A percentile compares a stretch with the other conserved stretches of the same genome.
Evolutionary conservation across 2,329 filamentous ascomycete species (phyloP).

Genomic region (Apiospora saccharicola): DNA sequence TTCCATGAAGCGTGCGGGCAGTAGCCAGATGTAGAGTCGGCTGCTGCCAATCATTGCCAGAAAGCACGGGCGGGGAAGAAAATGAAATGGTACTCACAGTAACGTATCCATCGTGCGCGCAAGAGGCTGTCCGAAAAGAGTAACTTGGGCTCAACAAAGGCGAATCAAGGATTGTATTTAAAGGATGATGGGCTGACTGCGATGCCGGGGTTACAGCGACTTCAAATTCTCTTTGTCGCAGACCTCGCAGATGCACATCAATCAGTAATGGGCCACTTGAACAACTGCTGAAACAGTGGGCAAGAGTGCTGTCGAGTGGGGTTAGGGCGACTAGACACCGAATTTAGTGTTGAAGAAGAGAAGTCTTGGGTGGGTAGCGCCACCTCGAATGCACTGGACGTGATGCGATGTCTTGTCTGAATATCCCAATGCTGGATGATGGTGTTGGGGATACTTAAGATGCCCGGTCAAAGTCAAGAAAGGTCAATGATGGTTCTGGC

Average conservation of each 20-base stretch:
- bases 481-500: not conserved
- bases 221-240: slow-evolving; percentile 2
- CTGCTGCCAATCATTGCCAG: not conserved
- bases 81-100: slow-evolving; percentile 16
- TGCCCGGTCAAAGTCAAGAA: not conserved
- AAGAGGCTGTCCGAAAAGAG: slow-evolving; percentile 10
- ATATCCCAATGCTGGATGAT: not conserved
- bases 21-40: not conserved
- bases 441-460: not conserved
- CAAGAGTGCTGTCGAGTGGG: slow-evolving; percentile 18
- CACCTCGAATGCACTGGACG: not conserved
- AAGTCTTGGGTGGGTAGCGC: slow-evolving; percentile 8
- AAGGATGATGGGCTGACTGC: not conserved
- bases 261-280: not conserved
- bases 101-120: slow-evolving; percentile 22
- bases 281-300: slow-evolving; percentile 13
- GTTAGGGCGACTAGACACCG: slow-evolving; percentile 15
- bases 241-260: not conserved
- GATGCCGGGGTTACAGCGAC: slow-evolving; percentile 7
- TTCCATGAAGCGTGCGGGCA: not conserved
- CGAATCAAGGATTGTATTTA: not conserved
- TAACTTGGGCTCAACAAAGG: not conserved
- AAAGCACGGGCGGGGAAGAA: slow-evolving; percentile 4
- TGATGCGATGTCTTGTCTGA: not conserved
- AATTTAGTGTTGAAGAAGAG: slow-evolving; percentile 17